Base-by-base conservation (phyloP, 805 yeast species). In the Isabelozyma gotoi region DNA sequence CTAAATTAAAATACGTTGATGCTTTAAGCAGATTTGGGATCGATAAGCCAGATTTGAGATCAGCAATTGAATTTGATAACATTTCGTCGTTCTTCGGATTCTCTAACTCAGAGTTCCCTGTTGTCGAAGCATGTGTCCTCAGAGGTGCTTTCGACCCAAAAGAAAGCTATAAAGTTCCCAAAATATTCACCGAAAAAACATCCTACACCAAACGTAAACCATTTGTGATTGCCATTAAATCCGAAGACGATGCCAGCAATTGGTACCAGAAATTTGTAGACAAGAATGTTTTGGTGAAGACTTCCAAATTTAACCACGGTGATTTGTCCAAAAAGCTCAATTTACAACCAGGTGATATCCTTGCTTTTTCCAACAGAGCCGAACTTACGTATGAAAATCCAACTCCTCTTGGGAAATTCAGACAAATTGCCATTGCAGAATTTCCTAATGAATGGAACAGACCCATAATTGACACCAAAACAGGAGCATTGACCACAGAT, bases 41-140 rank as follows among this genome's bases (percentile, higher is more conserved):
- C 40, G 99, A 94, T 60, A 94, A 94, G 61, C 99, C 99, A 0
- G 98, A 94, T 62, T 65, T 94, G 50, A 74, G 97, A 47, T 84
- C 86, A 0, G 57, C 67, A 1, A 50, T 88, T 24, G 58, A 71
- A 27, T 77, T 89, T 34, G 44, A 54, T 1, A 73, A 78, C 42
- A 49, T 89, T n/a, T 63, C 77, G 1, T 61, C 59, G 3, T 70
- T 54, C 43, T 73, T 76, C 17, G 57, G 47, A 0, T 58, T 57
- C 16, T 49, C 56, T 34, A 33, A 76, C 19, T 49, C 57, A 2
- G 46, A 42, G 3, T 92, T 82, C 57, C 85, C 88, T 0, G 80
- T 88, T 1, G 71, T 88, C 19, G 99, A 92, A 60, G 85, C 82
- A 0, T 72, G 91, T 47, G 78, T 89, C 0, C 63, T 89, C 29